Conservation (phyloP, 805 yeast genomes). For the Ogataea zsoltii region DNA sequence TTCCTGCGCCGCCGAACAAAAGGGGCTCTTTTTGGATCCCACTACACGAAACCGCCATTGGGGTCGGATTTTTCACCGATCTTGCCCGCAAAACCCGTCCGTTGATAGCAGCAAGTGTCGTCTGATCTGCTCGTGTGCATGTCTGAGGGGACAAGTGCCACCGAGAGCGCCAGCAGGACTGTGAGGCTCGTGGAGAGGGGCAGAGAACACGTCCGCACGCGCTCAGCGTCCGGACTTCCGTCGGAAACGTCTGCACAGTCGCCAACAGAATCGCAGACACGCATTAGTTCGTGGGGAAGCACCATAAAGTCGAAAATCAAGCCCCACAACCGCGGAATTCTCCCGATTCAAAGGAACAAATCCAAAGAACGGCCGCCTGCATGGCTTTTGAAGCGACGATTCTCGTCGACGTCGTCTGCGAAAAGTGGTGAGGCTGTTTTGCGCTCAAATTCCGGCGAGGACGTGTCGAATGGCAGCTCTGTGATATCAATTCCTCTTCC, state of each 20-base stretch:
- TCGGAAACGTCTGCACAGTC: background rate
- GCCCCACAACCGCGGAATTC: constrained; percentile 2
- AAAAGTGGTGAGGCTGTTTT: background rate
- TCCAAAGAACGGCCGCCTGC: constrained; percentile 13
- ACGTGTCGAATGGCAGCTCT: background rate
- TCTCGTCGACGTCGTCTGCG: constrained; percentile 13
- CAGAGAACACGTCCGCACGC: background rate
- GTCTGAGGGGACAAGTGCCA: background rate
- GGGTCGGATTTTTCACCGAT: too few species aligned
- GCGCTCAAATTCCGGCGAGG: background rate
- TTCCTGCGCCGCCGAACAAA: too few species aligned
- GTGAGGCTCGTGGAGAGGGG: background rate
- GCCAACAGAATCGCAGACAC: background rate
- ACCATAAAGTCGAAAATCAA: constrained; percentile 22
- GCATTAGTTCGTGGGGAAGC: constrained; percentile 22
- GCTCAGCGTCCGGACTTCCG: background rate
- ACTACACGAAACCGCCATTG: too few species aligned
- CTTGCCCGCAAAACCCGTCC: too few species aligned
- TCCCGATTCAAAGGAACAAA: constrained; percentile 10
- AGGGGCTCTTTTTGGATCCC: too few species aligned
- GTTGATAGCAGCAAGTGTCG: too few species aligned
- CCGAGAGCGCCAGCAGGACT: background rate
- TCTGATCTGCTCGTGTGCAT: too few species aligned
- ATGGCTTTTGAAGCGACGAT: constrained; percentile 13
- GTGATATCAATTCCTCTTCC: constrained; percentile 1